phyloP scores from a whole-genome alignment of 805 yeast genomes.

The Metschnikowia cerradonensis region DNA sequence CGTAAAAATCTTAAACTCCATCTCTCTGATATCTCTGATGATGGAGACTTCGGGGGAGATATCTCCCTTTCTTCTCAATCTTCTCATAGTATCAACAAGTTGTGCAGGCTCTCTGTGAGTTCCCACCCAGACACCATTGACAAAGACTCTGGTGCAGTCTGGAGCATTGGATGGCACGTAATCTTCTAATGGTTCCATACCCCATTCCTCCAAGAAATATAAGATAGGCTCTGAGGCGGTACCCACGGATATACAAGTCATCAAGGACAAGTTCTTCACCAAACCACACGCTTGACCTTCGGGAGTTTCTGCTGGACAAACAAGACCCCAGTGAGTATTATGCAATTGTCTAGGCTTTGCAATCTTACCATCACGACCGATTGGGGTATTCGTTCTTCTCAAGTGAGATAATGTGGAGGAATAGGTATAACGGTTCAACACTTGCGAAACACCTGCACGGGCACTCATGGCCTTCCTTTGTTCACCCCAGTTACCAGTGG shows the following conservation, averaged over 20 bases:
- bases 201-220: conserved; percentile 96
- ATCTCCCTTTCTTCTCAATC: conserved; percentile 91
- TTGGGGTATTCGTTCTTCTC: conserved; percentile 98
- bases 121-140: conserved; percentile 99
- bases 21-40: conserved; percentile 94
- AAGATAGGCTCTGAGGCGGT: conserved; percentile 93
- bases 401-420: conserved; percentile 98
- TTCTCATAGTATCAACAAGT: conserved; percentile 84
- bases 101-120: conserved; percentile 95
- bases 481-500: conserved; percentile 99
- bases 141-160: conserved; percentile 89
- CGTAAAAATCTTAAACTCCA: conserved; percentile 91
- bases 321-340: conserved; percentile 99
- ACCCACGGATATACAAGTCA: conserved; percentile 98
- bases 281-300: conserved; percentile 99
- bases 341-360: conserved; percentile 99
- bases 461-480: conserved; percentile 99
- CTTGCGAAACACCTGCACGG: conserved; percentile 99
- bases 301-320: conserved; percentile 99
- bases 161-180: conserved; percentile 90
- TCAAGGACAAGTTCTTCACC: conserved; percentile 90
- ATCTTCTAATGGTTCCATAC: conserved; percentile 96
- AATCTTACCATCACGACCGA: conserved; percentile 98
- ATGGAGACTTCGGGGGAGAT: conserved; percentile 94
- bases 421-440: conserved; percentile 93